Evolutionary conservation across 2,329 filamentous ascomycete genomes (phyloP).

Genomic region (Sordariomycetes sp.): DNA sequence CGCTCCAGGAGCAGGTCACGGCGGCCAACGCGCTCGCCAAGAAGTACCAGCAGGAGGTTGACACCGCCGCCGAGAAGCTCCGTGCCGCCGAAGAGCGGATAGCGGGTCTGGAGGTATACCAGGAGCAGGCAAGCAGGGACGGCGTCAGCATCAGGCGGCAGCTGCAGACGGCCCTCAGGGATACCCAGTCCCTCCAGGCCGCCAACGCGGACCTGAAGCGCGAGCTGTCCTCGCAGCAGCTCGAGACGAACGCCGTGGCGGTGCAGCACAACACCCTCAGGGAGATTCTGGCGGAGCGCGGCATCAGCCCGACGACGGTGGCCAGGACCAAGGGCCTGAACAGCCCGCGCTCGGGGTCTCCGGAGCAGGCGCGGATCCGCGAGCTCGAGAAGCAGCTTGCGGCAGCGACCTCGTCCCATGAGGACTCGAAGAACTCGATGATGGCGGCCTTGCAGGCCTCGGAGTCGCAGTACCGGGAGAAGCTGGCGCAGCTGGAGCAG

Average conservation of each 20-base stretch:
- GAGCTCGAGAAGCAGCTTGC: constrained; percentile 85
- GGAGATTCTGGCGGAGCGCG: constrained; percentile 80
- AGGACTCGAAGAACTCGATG: constrained; percentile 69
- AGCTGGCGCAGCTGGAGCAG: constrained; percentile 84
- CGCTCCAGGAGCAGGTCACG: constrained; percentile 69
- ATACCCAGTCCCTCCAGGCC: constrained; percentile 69
- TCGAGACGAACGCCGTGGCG: constrained; percentile 85
- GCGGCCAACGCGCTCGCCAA: constrained; percentile 68
- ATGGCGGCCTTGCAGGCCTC: constrained; percentile 73
- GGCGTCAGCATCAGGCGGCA: constrained; percentile 82
- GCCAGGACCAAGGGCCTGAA: constrained; percentile 49
- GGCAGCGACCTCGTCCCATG: constrained; percentile 62
- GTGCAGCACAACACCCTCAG: constrained; percentile 91
- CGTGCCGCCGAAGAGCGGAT: constrained; percentile 92
- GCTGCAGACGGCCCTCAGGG: constrained; percentile 70
- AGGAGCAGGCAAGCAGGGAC: constrained; percentile 92
- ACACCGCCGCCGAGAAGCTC: constrained; percentile 75
- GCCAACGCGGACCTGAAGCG: constrained; percentile 73
- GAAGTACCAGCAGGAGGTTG: constrained; percentile 81
- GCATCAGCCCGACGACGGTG: constrained; percentile 63
- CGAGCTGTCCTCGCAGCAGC: constrained; percentile 71
- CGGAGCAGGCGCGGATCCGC: constrained; percentile 64
- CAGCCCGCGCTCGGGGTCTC: constrained; percentile 64
- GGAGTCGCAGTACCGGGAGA: constrained; percentile 83
- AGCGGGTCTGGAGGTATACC: constrained; percentile 89